These are phyloP conservation scores for Penicillium flavigenum DNA, from an alignment of 495 filamentous ascomycete genomes.

Conservation along the genomic window DNA sequence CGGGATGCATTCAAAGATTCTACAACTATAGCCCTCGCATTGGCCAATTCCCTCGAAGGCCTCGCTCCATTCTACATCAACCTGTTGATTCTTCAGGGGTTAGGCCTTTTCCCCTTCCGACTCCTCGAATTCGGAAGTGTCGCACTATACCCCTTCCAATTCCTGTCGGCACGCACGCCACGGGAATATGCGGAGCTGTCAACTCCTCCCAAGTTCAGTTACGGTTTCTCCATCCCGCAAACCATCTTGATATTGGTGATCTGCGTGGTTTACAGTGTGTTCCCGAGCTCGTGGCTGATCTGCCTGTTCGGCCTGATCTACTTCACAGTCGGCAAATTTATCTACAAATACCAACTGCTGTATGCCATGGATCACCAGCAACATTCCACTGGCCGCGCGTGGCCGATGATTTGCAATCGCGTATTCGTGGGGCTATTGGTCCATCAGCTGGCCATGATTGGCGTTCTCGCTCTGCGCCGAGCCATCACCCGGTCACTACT, in stretches of 20 bases:
- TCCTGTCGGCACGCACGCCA: conserved; percentile 80
- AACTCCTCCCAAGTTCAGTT: conserved; percentile 85
- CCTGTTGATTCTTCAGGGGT: conserved; percentile 87
- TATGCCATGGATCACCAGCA: conserved; percentile 98
- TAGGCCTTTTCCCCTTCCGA: conserved; percentile 90
- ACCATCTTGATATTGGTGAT: conserved; percentile 90
- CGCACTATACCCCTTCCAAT: conserved; percentile 75
- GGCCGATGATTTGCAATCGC: conserved; percentile 92
- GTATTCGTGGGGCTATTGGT: conserved; percentile 78
- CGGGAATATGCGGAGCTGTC: conserved; percentile 84
- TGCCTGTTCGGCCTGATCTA: conserved; percentile 82
- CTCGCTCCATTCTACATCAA: conserved; percentile 88
- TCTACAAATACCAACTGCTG: conserved; percentile 96
- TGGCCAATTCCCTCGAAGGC: conserved; percentile 72
- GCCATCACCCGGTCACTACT: conserved; percentile 69
- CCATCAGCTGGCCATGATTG: conserved; percentile 89
- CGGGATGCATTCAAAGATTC: conserved; percentile 74
- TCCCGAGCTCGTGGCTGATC: conserved; percentile 78
- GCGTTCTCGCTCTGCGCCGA: conserved; percentile 71
- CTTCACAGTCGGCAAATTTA: conserved; percentile 85
- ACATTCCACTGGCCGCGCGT: conserved; percentile 89
- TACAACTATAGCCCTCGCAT: conserved; percentile 67
- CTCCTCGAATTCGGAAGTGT: conserved; percentile 89
- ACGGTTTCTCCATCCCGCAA: conserved; percentile 92
- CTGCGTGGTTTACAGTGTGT: conserved; percentile 89